phyloP scores from a whole-genome alignment of 306 rosid genomes.

The Carpinus fangiana region DNA sequence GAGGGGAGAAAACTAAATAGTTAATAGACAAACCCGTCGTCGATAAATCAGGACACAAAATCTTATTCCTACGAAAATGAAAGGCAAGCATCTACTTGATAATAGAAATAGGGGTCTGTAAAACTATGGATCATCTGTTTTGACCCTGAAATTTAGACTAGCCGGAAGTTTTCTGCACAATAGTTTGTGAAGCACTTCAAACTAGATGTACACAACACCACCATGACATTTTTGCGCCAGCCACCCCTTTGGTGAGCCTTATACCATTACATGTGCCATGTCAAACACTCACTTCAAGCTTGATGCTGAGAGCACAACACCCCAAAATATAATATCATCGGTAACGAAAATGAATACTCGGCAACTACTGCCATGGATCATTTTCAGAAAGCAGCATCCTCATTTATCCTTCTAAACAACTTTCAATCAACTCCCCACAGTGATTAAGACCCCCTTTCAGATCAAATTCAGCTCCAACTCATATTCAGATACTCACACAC shows the following conservation, averaged over 20 bases:
- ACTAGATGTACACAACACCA: background rate
- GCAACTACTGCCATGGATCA: slow-evolving; percentile 26
- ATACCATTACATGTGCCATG: background rate
- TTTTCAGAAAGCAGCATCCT: slow-evolving; percentile 11
- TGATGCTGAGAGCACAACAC: background rate
- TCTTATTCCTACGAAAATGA: background rate
- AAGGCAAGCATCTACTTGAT: background rate
- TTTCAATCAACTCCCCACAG: slow-evolving; percentile 31
- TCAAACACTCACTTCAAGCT: background rate
- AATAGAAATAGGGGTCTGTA: background rate
- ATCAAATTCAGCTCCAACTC: slow-evolving; percentile 19
- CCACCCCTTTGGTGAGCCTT: background rate
- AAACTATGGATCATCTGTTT: background rate
- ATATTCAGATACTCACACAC: slow-evolving; percentile 25
- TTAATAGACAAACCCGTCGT: background rate
- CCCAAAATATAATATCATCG: background rate
- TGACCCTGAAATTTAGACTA: background rate
- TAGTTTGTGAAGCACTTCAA: background rate
- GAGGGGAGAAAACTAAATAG: background rate
- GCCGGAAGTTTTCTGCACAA: background rate
- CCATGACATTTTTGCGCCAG: background rate
- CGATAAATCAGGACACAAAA: background rate
- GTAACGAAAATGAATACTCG: background rate
- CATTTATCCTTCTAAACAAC: slow-evolving; percentile 26
- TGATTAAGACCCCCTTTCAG: slow-evolving; percentile 34